A percentile compares a stretch with the other conserved stretches of the same genome.
Evolutionary conservation across 805 yeast species (phyloP).

Genomic region (Limtongia smithiae): DNA sequence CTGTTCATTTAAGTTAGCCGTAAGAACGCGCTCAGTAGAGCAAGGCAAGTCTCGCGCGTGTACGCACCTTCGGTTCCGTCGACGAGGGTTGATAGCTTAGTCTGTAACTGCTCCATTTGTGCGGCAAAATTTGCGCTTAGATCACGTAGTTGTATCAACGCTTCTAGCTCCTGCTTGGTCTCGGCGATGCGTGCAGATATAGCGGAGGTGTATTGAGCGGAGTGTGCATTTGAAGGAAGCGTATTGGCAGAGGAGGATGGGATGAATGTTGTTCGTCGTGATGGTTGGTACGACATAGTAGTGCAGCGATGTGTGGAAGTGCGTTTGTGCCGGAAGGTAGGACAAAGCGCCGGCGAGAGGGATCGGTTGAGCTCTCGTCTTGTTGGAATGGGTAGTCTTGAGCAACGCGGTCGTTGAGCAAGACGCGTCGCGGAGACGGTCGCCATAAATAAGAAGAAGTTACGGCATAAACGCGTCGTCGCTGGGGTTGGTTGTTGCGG

Average conservation of each 20-base stretch:
- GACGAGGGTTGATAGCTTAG: conserved; percentile 19
- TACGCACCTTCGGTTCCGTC: conserved; percentile 25
- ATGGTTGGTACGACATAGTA: conserved; percentile 22
- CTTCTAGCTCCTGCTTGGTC: conserved; percentile 21
- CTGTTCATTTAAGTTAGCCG: too few species aligned
- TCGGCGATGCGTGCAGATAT: conserved; percentile 21
- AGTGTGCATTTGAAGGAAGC: not conserved
- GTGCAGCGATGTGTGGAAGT: too few species aligned
- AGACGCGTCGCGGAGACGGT: too few species aligned
- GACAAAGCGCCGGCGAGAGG: too few species aligned
- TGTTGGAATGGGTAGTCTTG: too few species aligned
- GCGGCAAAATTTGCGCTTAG: conserved; percentile 18
- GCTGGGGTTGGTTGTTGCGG: conserved; percentile 3
- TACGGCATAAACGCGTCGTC: conserved; percentile 3
- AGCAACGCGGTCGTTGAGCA: too few species aligned
- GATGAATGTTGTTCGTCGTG: conserved; percentile 24
- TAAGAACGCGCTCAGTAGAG: too few species aligned
- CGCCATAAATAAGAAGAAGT: too few species aligned
- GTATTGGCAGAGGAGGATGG: conserved; percentile 11
- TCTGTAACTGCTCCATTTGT: conserved; percentile 24
- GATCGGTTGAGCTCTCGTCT: too few species aligned
- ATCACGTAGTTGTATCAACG: conserved; percentile 20
- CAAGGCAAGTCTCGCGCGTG: too few species aligned
- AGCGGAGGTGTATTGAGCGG: conserved; percentile 16
- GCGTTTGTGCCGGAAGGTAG: too few species aligned